These are phyloP conservation scores for Saccharomycopsis capsularis DNA, from an alignment of 805 yeast genomes.

Conservation along the genomic window DNA sequence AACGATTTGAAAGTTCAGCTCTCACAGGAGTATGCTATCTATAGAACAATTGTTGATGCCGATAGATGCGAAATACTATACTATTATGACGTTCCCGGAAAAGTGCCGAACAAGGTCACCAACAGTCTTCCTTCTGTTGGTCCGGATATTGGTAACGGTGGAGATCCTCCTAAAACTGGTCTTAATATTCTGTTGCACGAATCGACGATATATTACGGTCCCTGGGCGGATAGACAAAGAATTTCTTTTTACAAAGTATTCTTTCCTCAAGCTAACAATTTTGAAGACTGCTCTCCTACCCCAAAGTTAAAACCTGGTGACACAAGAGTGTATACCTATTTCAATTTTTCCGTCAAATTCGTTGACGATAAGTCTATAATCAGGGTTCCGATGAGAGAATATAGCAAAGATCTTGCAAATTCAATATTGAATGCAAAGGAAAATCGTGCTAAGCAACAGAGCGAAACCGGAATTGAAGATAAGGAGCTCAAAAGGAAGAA, in stretches of 20 bases:
- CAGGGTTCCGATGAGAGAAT: conserved; percentile 78
- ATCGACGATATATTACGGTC: conserved; percentile 77
- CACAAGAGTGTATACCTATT: conserved; percentile 48
- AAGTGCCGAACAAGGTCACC: conserved; percentile 29
- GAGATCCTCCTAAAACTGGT: conserved; percentile 53
- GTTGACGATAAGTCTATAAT: conserved; percentile 55
- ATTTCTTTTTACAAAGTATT: conserved; percentile 54
- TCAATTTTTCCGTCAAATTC: conserved; percentile 48
- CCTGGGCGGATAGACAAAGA: conserved; percentile 92
- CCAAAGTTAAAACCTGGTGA: conserved; percentile 42
- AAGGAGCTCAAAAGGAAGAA: not conserved
- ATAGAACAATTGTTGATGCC: conserved; percentile 60
- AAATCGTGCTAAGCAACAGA: not conserved
- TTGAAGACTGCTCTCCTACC: conserved; percentile 46
- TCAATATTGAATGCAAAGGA: conserved; percentile 7
- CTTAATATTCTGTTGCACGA: conserved; percentile 50
- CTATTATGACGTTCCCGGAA: conserved; percentile 69
- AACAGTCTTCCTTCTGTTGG: conserved; percentile 31
- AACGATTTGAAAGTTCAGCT: conserved; percentile 29
- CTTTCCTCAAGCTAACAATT: conserved; percentile 49
- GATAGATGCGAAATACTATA: conserved; percentile 47
- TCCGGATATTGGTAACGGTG: conserved; percentile 53
- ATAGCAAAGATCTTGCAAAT: conserved; percentile 53
- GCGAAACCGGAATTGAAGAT: no score
- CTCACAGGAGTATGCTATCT: conserved; percentile 72